Evolutionary conservation across 2,329 filamentous ascomycete species (phyloP).

Genomic region (Cytospora piceicola): DNA sequence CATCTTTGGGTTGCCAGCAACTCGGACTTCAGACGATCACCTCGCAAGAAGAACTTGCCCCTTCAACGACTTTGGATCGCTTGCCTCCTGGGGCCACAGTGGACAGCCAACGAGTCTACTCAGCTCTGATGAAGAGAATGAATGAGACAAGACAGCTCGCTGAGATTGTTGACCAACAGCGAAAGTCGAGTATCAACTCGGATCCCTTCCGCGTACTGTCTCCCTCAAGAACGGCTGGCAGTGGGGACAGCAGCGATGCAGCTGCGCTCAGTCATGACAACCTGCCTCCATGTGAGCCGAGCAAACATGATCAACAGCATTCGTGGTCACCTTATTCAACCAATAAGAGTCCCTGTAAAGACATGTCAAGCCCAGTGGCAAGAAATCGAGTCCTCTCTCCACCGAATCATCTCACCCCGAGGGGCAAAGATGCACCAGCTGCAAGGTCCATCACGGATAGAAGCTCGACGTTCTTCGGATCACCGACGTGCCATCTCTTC

Average conservation of each 20-base stretch:
- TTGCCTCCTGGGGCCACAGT: slow-evolving; percentile 41
- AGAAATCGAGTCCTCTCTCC: slow-evolving; percentile 10
- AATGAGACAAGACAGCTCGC: slow-evolving; percentile 44
- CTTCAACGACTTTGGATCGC: slow-evolving; percentile 5
- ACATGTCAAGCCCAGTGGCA: background rate
- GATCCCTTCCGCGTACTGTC: slow-evolving; percentile 30
- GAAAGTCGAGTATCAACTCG: slow-evolving; percentile 31
- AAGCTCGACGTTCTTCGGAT: slow-evolving; percentile 57
- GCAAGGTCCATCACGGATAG: slow-evolving; percentile 36
- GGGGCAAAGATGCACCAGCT: background rate
- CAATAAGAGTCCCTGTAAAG: background rate
- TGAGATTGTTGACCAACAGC: slow-evolving; percentile 31
- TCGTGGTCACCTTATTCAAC: background rate
- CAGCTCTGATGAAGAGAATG: slow-evolving; percentile 64
- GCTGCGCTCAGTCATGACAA: background rate
- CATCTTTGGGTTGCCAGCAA: slow-evolving; percentile 39
- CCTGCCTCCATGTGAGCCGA: background rate
- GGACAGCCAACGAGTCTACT: slow-evolving; percentile 64
- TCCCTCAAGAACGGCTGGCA: slow-evolving; percentile 20
- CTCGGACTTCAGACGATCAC: slow-evolving; percentile 37
- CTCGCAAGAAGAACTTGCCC: slow-evolving; percentile 29
- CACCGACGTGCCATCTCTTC: slow-evolving; percentile 55
- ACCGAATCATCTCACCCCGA: slow-evolving; percentile 16
- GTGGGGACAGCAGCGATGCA: slow-evolving; percentile 7
- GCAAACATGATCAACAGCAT: background rate